These are phyloP conservation scores for Pestalotiopsis sp. DNA, from an alignment of 2,329 filamentous ascomycete genomes.

Conservation along the genomic window DNA sequence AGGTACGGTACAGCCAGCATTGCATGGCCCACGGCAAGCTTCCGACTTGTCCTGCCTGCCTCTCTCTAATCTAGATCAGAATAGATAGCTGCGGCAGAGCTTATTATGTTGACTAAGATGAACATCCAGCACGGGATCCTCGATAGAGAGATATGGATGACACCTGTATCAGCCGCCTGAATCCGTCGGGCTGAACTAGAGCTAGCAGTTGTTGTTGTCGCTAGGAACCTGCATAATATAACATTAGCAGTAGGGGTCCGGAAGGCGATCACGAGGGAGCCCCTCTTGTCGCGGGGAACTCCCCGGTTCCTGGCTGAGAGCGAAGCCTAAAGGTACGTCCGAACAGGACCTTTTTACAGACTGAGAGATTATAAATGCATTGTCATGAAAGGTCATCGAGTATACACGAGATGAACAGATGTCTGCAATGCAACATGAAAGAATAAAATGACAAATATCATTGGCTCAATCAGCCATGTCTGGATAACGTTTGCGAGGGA, in stretches of 20 bases:
- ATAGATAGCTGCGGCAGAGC: not conserved
- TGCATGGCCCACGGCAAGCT: not conserved
- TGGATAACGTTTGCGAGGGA: not conserved
- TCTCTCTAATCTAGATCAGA: not conserved
- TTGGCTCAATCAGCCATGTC: not conserved
- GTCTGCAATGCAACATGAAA: not conserved
- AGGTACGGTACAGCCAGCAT: not conserved
- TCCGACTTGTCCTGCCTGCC: constrained; percentile 1
- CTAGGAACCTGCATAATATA: not conserved
- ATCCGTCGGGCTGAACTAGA: constrained; percentile 14
- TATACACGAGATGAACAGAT: not conserved
- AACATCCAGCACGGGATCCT: constrained; percentile 1
- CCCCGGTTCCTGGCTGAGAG: not conserved
- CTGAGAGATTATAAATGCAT: not conserved
- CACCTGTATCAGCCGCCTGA: constrained; percentile 13
- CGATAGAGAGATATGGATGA: constrained; percentile 10
- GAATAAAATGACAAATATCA: not conserved
- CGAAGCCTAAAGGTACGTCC: not conserved
- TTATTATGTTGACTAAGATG: constrained; percentile 3
- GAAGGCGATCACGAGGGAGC: constrained; percentile 9
- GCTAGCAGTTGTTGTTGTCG: constrained; percentile 4
- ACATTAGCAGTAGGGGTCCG: not conserved
- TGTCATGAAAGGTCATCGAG: not conserved
- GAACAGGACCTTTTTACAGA: too few relatives aligned
- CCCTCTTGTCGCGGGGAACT: constrained; percentile 10